A percentile compares a stretch with the other conserved stretches of the same genome.
These are phyloP conservation scores for Cronartium ribicola DNA, from an alignment of 1,284 basidiomycete species.

Conservation along the genomic window DNA sequence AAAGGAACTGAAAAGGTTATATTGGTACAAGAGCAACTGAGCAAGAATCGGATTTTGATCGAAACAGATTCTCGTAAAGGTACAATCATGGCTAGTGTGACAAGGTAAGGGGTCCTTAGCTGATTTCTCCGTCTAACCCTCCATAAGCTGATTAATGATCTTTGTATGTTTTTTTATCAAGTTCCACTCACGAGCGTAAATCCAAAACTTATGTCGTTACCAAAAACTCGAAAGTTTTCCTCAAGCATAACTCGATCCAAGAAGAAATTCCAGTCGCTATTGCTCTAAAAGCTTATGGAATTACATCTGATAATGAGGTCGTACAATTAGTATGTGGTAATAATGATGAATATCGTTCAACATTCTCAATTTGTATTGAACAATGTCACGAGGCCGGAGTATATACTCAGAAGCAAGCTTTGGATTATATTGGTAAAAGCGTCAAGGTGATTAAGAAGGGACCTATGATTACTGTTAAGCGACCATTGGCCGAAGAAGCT, in stretches of 20 bases:
- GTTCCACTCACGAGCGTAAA: slow-evolving; percentile 95
- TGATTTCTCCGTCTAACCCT: background rate
- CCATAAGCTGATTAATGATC: background rate
- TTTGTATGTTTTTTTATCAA: slow-evolving; percentile 49
- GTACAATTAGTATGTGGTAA: slow-evolving; percentile 89
- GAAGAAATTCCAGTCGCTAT: slow-evolving; percentile 96
- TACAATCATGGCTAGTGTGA: slow-evolving; percentile 91
- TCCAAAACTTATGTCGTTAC: slow-evolving; percentile 97
- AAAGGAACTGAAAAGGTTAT: slow-evolving; percentile 99
- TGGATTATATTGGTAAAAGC: slow-evolving; percentile 89
- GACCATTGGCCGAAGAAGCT: slow-evolving; percentile 89
- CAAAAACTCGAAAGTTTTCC: slow-evolving; percentile 87
- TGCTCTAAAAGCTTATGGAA: slow-evolving; percentile 91
- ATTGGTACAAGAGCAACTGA: slow-evolving; percentile 95
- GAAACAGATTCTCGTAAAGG: slow-evolving; percentile 82
- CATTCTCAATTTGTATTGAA: slow-evolving; percentile 89
- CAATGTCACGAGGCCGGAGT: slow-evolving; percentile 74
- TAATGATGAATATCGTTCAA: slow-evolving; percentile 79
- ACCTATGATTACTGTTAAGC: slow-evolving; percentile 57
- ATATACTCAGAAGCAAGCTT: slow-evolving; percentile 86
- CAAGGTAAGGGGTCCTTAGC: slow-evolving; percentile 64
- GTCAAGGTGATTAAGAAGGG: slow-evolving; percentile 82
- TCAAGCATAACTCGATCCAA: slow-evolving; percentile 96
- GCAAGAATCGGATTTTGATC: slow-evolving; percentile 98
- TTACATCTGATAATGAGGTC: slow-evolving; percentile 97